phyloP scores from a whole-genome alignment of 192 early-diverging fungal species.

The Entomortierella beljakovae region DNA sequence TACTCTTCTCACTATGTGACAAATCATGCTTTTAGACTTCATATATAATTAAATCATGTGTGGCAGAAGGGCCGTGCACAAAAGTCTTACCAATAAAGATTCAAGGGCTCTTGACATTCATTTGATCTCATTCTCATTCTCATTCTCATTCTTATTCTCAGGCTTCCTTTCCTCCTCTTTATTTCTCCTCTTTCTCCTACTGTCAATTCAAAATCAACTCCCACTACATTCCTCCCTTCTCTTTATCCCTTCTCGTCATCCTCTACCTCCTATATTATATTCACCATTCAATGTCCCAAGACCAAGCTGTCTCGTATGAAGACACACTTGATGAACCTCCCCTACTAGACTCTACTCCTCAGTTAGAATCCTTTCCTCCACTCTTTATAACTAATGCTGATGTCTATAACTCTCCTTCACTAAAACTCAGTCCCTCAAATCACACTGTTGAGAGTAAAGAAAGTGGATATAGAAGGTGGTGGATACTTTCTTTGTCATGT shows the following conservation, averaged over 20 bases:
- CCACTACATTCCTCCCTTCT: not conserved
- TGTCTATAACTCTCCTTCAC: slow-evolving; percentile 26
- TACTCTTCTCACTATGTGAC: too few relatives aligned
- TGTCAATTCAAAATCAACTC: not conserved
- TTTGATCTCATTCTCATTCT: not conserved
- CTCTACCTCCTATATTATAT: not conserved
- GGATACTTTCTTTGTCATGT: slow-evolving; percentile 49
- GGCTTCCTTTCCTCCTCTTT: not conserved
- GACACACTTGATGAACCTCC: not conserved
- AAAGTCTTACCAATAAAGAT: too few relatives aligned
- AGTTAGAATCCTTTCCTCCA: slow-evolving; percentile 41
- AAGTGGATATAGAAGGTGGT: slow-evolving; percentile 34
- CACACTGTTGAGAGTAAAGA: not conserved
- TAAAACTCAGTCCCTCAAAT: slow-evolving; percentile 3
- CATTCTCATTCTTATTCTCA: not conserved
- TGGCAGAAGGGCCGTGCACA: not conserved
- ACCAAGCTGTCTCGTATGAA: not conserved
- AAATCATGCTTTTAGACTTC: too few relatives aligned
- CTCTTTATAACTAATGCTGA: slow-evolving; percentile 26
- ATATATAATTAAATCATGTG: not conserved
- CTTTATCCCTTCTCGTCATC: not conserved
- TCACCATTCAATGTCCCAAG: not conserved
- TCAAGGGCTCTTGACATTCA: not conserved
- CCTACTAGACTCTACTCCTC: not conserved
- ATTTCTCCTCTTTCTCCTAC: not conserved